These are phyloP conservation scores for Sicyos edulis DNA, from an alignment of 306 rosid species.

Conservation along the genomic window DNA sequence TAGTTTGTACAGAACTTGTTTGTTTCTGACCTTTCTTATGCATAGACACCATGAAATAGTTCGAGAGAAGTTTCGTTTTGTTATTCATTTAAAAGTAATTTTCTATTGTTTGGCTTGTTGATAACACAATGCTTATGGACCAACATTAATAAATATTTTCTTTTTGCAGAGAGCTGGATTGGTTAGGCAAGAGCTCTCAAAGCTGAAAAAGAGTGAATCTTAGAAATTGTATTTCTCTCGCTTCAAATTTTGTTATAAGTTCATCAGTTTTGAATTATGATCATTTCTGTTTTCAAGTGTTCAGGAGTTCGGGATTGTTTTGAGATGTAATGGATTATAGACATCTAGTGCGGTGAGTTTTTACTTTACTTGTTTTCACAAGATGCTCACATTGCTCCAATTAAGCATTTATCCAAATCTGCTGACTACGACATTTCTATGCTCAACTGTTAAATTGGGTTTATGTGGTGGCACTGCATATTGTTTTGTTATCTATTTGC, in stretches of 20 bases:
- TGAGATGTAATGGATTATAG: not conserved
- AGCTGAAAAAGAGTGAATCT: slow-evolving; percentile 56
- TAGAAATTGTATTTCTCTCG: slow-evolving; percentile 22
- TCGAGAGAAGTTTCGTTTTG: not conserved
- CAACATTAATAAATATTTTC: not conserved
- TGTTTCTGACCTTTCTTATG: not conserved
- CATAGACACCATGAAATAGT: not conserved
- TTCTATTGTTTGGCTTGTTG: not conserved
- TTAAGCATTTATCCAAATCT: slow-evolving; percentile 12
- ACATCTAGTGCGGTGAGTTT: not conserved
- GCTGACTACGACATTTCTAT: not conserved
- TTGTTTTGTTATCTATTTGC: no score
- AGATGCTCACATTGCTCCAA: not conserved
- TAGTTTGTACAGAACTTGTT: not conserved
- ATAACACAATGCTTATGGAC: not conserved
- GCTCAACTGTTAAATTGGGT: no score
- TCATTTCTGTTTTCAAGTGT: not conserved
- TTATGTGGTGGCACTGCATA: no score
- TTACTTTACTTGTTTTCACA: not conserved
- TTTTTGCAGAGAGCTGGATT: slow-evolving; percentile 67
- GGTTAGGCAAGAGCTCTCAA: slow-evolving; percentile 78
- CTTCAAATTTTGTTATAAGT: slow-evolving; percentile 14
- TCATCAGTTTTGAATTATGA: not conserved
- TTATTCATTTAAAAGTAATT: not conserved
- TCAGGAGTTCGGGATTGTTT: not conserved